Base-by-base conservation (phyloP, 2,329 filamentous ascomycete species). In the Paradendryphiella salina region DNA sequence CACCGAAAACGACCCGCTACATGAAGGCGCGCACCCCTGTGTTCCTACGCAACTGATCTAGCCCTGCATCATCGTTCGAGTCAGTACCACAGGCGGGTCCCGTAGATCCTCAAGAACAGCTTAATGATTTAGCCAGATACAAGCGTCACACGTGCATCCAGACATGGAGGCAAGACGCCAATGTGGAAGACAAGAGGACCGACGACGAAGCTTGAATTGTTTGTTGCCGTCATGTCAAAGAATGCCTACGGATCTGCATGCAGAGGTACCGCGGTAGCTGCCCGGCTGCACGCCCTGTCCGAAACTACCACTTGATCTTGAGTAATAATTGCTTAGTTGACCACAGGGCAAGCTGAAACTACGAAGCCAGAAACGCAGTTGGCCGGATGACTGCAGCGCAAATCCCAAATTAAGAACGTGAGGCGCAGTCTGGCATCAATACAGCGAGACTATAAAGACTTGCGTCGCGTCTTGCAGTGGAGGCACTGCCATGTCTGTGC, bases 61-160 rank as follows among this genome's bases (percentile, higher is more conserved):
- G 15, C 35, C 35, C 36, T 40, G 36, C 34, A 38, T 38, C 26
- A 17, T 42, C n/a, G 26, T 39, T 28, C 32, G 31, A 42, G 37
- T 47, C 43, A 46, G 49, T 32, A 34, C 38, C n/a, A 14, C 33
- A 13, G 28, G 38, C 38, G 44, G 21, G 29, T 48, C 18, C 47
- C 35, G 42, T 46, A 15, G 26, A 48, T 52, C 44, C 18, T 33
- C 20, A 38, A 15, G 38, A 48, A 38, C 46, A 38, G 26, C 38
- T 38, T 31, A n/a, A 39, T 4, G 3, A 8, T 33, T 49, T 49
- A 44, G 46, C 46, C 38, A 49, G 38, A 33, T 36, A 49, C 46
- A 48, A 48, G 45, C 38, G 38, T 47, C 23, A 35, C 38, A 41
- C 20, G 34, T n/a, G 15, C 21, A 23, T 9, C 15, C 20, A n/a